A percentile compares a stretch with the other conserved stretches of the same genome.
Evolutionary conservation across 2,329 filamentous ascomycete species (phyloP).

Genomic region (Pseudocercospora cruenta): DNA sequence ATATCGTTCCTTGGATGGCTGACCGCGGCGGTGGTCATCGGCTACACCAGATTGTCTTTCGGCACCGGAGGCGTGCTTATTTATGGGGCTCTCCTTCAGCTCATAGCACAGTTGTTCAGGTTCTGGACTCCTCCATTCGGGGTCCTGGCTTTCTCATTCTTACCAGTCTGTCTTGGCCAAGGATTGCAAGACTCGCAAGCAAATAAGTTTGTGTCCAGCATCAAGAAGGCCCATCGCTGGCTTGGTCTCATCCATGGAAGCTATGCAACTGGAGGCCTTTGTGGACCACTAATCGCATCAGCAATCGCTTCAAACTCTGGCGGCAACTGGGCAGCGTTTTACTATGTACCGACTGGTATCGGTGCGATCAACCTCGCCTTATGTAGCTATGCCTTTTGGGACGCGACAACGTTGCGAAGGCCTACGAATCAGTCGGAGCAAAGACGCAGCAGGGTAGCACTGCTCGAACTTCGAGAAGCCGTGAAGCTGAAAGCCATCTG

Average conservation of each 20-base stretch:
- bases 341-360: constrained; percentile 22
- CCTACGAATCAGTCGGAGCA: constrained; percentile 5
- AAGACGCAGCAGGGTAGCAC: constrained; percentile 35
- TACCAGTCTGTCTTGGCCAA: constrained; percentile 61
- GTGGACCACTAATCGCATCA: constrained; percentile 24
- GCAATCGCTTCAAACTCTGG: constrained; percentile 20
- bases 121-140: constrained; percentile 61
- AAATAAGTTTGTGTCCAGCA: constrained; percentile 61
- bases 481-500: constrained; percentile 56
- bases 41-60: constrained; percentile 56
- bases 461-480: constrained; percentile 51
- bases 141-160: constrained; percentile 62
- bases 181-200: constrained; percentile 67
- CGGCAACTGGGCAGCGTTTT: constrained; percentile 27
- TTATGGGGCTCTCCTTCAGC: constrained; percentile 60
- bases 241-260: constrained; percentile 25
- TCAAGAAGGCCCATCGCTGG: constrained; percentile 26
- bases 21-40: constrained; percentile 60
- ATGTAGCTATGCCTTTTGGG: constrained; percentile 23
- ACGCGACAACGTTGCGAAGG: constrained; percentile 11
- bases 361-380: constrained; percentile 23
- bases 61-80: constrained; percentile 61
- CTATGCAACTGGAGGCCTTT: constrained; percentile 23
- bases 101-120: constrained; percentile 58
- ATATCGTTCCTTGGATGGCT: constrained; percentile 65